phyloP scores from a whole-genome alignment of 192 early-diverging fungal genomes.

The Entomortierella chlamydospora region DNA sequence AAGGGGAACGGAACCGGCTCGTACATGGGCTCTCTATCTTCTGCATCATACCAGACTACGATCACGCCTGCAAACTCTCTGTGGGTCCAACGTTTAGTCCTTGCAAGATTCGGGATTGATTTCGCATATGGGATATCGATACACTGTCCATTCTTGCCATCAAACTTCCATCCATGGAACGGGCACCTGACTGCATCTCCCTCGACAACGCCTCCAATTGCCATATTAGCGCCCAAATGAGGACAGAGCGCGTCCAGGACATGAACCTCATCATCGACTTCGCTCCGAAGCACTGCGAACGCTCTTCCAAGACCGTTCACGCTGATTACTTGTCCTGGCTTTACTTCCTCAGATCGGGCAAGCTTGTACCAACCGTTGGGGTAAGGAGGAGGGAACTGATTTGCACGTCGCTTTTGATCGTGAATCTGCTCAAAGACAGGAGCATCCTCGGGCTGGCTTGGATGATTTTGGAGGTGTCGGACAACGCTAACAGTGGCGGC shows the following conservation, averaged over 20 bases:
- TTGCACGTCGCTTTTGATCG: slow-evolving; percentile 45
- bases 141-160: slow-evolving; percentile 34
- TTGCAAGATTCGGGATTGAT: slow-evolving; percentile 33
- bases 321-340: slow-evolving; percentile 49
- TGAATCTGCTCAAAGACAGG: slow-evolving; percentile 46
- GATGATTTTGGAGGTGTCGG: slow-evolving; percentile 21
- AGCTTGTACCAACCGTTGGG: slow-evolving; percentile 53
- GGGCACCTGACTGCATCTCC: slow-evolving; percentile 43
- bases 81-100: slow-evolving; percentile 47
- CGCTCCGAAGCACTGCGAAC: slow-evolving; percentile 43
- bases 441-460: slow-evolving; percentile 15
- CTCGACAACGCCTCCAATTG: slow-evolving; percentile 44
- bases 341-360: slow-evolving; percentile 34
- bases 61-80: slow-evolving; percentile 42
- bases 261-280: slow-evolving; percentile 36
- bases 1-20: slow-evolving; percentile 47
- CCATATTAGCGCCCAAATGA: slow-evolving; percentile 48
- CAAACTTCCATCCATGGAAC: slow-evolving; percentile 54
- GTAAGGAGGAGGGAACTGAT: slow-evolving; percentile 40
- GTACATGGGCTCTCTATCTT: slow-evolving; percentile 49
- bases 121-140: slow-evolving; percentile 51
- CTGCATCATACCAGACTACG: slow-evolving; percentile 45
- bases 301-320: slow-evolving; percentile 43
- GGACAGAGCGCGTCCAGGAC: slow-evolving; percentile 50
- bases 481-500: neutral